Base-by-base conservation (phyloP, 345 rosid species). In the Arabidopsis arenosa region DNA sequence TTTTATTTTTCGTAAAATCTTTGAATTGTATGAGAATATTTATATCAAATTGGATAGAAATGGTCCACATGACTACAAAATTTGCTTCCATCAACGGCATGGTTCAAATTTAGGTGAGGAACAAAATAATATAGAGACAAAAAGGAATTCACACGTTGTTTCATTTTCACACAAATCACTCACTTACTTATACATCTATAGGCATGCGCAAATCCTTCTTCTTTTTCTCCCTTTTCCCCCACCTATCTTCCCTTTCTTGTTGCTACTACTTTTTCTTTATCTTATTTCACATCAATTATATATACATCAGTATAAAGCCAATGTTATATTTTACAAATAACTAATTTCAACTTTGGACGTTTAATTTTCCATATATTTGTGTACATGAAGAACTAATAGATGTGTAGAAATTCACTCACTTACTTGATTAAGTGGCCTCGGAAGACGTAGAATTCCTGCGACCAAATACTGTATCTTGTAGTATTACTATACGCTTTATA, bases 171-270 rank as follows among this genome's bases (percentile, higher is more conserved):
- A 47, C 33, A 15, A 32, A 11, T 66, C 44, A 47, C 41, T 41
- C 52, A 23, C 59, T 21, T n/a, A 66, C 43, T 35, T n/a, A 28
- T 28, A 28, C 32, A 28, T 28, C 4, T 28, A 28, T 28, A 66
- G 66, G 60, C 73, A 75, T 58, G 78, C 73, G 78, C 73, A 67
- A 40, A 3, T 39, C 41, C 7, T 63, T 63, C 21, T 5, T 63
- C 11, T 9, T 33, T 18, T 56, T 9, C 15, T 13, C 9, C 60
- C 39, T 55, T 14, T 28, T 55, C 7, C 6, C 36, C 28, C 21
- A 13, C 37, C 40, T 37, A 14, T 56, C 64, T 57, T 28, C n/a
- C 58, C 53, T 41, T 21, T 64, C 41, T 18, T 23, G 39, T 45
- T 45, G 36, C 21, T 23, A 3, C 30, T 10, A 51, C 1, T 6